phyloP scores from a whole-genome alignment of 2,329 filamentous ascomycete species.

The Hypomyces rosellus region DNA sequence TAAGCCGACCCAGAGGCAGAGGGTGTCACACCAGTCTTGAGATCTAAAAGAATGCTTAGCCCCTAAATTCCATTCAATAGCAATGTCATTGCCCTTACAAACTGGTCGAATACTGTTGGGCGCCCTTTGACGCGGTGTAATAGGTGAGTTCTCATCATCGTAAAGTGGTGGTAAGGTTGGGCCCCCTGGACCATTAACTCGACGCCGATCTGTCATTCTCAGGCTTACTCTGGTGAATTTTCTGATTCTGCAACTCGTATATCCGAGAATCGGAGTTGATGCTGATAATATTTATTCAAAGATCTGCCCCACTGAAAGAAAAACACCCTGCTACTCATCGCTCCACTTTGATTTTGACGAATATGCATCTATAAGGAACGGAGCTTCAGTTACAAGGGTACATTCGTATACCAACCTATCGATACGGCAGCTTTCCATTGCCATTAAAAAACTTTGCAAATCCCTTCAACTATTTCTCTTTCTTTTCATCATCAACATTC shows the following conservation, averaged over 20 bases:
- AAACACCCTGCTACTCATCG: too few species aligned
- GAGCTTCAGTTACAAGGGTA: neutral
- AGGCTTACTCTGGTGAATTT: neutral
- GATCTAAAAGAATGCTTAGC: slow-evolving; percentile 47
- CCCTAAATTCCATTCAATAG: slow-evolving; percentile 1
- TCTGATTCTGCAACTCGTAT: neutral
- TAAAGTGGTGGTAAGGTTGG: slow-evolving; percentile 71
- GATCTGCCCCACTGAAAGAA: too few species aligned
- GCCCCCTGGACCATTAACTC: slow-evolving; percentile 81
- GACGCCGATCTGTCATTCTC: slow-evolving; percentile 73
- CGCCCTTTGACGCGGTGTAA: slow-evolving; percentile 47
- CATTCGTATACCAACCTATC: slow-evolving; percentile 6
- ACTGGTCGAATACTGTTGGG: slow-evolving; percentile 74
- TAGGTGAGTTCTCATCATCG: slow-evolving; percentile 40
- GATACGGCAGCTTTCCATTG: neutral
- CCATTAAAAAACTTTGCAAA: too few species aligned
- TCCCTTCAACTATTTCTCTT: too few species aligned
- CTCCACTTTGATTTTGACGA: neutral
- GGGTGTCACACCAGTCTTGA: slow-evolving; percentile 87
- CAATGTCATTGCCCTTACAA: slow-evolving; percentile 50
- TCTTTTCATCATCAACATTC: too few species aligned
- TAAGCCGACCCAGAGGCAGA: slow-evolving; percentile 93
- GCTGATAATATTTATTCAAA: too few species aligned
- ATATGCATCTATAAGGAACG: neutral
- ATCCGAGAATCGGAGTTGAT: neutral